These are phyloP conservation scores for Knufia petricola DNA, from an alignment of 2,329 filamentous ascomycete species.

Conservation along the genomic window DNA sequence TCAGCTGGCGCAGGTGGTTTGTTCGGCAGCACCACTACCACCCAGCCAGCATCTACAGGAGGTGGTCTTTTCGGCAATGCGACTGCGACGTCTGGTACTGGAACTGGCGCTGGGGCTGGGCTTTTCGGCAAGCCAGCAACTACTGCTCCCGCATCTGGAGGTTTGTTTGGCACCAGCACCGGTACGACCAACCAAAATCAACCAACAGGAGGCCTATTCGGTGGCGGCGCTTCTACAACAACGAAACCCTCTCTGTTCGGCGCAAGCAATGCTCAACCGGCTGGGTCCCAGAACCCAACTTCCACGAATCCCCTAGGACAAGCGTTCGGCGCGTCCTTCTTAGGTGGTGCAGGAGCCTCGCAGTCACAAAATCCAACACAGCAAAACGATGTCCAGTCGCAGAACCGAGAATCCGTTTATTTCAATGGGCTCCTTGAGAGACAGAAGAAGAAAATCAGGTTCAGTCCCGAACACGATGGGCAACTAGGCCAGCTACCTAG, in stretches of 20 bases:
- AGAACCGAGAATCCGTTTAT: conserved; percentile 41
- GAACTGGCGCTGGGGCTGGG: conserved; percentile 7
- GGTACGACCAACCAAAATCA: neutral
- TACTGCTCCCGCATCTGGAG: conserved; percentile 7
- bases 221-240: conserved; percentile 12
- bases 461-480: conserved; percentile 32
- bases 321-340: conserved; percentile 2
- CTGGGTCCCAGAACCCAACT: neutral
- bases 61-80: neutral
- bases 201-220: conserved; percentile 5
- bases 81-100: conserved; percentile 11
- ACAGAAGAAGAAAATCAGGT: conserved; percentile 57
- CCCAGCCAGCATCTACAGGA: neutral
- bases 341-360: conserved; percentile 12
- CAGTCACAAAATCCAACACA: conserved; percentile 9
- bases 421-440: conserved; percentile 57
- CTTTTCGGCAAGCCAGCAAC: conserved; percentile 13
- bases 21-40: conserved; percentile 9
- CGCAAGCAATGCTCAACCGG: neutral
- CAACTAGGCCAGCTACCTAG: conserved; percentile 70
- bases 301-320: neutral
- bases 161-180: neutral
- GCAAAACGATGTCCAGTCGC: conserved; percentile 10
- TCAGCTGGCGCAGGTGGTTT: conserved; percentile 8
- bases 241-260: conserved; percentile 12